Evolutionary conservation across 2,329 filamentous ascomycete species (phyloP), one percentile per base, ranked within the genome.

Genomic region (Ceratocystis eucalypticola): DNA sequence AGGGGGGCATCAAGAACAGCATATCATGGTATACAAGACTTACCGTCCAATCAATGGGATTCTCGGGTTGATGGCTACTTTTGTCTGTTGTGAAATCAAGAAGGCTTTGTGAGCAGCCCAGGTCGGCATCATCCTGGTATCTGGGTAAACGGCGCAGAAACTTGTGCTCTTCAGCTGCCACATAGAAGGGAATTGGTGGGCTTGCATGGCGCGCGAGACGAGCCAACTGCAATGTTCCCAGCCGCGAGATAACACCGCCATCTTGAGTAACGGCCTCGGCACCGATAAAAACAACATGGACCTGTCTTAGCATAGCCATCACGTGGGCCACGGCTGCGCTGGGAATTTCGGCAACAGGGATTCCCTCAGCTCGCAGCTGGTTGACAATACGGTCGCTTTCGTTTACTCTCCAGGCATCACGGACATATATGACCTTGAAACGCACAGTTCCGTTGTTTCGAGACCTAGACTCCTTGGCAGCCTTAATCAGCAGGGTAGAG

Each of bases 161-260:
- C 77, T 99, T 99, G 80, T 99, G 94, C 72, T 89, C 95, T 78
- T 99, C 94, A 0, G 88, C 88, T 4, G 94, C 91, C 20, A 96
- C 91, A 72, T 95, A 96, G 71, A 97, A 90, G 0, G 88, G 88
- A 69, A 89, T 86, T 15, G 65, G 69, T 15, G 69, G 69, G 48
- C 86, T 84, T 57, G 79, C 79, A 33, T 76, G 74, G 71, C 87
- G 86, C 4, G 92, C 91, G 64, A 96, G 78, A 70, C 91, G 79
- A 1, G 90, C 92, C 71, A 97, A 87, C 77, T 96, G 91, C 71
- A 89, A 93, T 1, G 83, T 86, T 64, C 93, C 93, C 77, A 97
- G 83, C 62, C 92, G 81, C 28, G 89, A 93, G 70, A 99, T 89
- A 71, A 97, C 88, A 46, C 93, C 93, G 62, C 94, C 94, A 73